Base-by-base conservation (phyloP, 306 rosid genomes). In the Lagenaria siceraria region DNA sequence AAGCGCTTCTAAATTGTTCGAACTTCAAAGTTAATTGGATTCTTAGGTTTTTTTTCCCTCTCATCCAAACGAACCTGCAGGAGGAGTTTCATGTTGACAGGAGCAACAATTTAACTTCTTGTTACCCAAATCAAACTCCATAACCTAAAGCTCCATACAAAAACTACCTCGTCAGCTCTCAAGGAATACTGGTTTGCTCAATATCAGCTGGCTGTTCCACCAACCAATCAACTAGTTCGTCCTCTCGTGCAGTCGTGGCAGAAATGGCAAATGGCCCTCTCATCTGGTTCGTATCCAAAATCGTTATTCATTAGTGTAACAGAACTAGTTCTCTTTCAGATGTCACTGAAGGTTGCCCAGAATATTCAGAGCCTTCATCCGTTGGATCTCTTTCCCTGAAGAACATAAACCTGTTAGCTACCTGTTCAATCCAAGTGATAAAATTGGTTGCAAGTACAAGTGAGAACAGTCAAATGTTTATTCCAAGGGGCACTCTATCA, bases 341-440 rank as follows among this genome's bases (percentile, higher is more conserved):
- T 46, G 48, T 70, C 51, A n/a, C 29, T 49, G 76, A 68, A 78
- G 87, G 73, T 72, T 62, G 29, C 78, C 81, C 65, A 86, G 77
- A 74, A 86, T 82, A 49, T 84, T 80, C 79, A 86, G 27, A 69
- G 84, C 80, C 29, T 61, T 80, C 87, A 82, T 86, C 89, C 87
- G 78, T 64, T 78, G 82, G 21, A 86, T 84, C 81, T 86, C 89
- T 76, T 78, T 86, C 43, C 65, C 89, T 86, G 86, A 49, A 78
- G 63, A 55, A 61, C 80, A 31, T 62, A 40, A 43, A 46, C 70
- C 18, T 13, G 56, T 77, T 48, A 61, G 79, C 24, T 21, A 61
- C 24, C n/a, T 0, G 6, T 74, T 74, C 59, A 40, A 74, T 74
- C 63, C 48, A 74, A 22, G 38, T 25, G 3, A 46, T 6, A 12